Evolutionary conservation across 73 alveolate species (phyloP).

Genomic region (Paraurostyla sp.): DNA sequence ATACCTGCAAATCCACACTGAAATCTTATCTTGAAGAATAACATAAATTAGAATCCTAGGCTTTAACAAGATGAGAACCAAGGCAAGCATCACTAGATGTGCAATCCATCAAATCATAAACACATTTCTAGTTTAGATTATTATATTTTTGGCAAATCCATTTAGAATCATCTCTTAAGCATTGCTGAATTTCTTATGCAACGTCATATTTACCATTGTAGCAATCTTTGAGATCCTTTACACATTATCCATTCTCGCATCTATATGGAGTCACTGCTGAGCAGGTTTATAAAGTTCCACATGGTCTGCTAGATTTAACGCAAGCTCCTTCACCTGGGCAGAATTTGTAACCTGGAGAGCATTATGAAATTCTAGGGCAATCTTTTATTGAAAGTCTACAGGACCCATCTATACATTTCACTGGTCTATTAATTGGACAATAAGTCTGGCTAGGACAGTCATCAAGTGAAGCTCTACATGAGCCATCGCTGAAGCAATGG

Average conservation of each 20-base stretch:
- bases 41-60: slow-evolving; percentile 1
- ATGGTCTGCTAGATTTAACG: slow-evolving; percentile 30
- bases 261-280: slow-evolving; percentile 77
- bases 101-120: neutral
- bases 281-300: slow-evolving; percentile 87
- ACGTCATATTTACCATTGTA: neutral
- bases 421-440: slow-evolving; percentile 45
- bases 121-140: neutral
- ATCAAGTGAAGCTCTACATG: slow-evolving; percentile 75
- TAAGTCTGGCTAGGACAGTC: slow-evolving; percentile 70
- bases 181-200: neutral
- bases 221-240: neutral
- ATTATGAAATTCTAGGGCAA: neutral
- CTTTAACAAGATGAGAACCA: slow-evolving; percentile 25
- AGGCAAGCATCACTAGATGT: neutral
- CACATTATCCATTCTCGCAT: slow-evolving; percentile 78
- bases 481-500: slow-evolving; percentile 61
- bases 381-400: slow-evolving; percentile 26
- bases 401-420: slow-evolving; percentile 43
- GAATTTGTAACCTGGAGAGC: slow-evolving; percentile 39
- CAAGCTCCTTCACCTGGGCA: slow-evolving; percentile 81
- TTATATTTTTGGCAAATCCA: slow-evolving; percentile 12
- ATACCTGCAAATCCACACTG: neutral
- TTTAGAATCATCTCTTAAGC: neutral
- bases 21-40: slow-evolving; percentile 7